Evolutionary conservation across 2,329 filamentous ascomycete species (phyloP).

Genomic region (Thelonectria olida): DNA sequence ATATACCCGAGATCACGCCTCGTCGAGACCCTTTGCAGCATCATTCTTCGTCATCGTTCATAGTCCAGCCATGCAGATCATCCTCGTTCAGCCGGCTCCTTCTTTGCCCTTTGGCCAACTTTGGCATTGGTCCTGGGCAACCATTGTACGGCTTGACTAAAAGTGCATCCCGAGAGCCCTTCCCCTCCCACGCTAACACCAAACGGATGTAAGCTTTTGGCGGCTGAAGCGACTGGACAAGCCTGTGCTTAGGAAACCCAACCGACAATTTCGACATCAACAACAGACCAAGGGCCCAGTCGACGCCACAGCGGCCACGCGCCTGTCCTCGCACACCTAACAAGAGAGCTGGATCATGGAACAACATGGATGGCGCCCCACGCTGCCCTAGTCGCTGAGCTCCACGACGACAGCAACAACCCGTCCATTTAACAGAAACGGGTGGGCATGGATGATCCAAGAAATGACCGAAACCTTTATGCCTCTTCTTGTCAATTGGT

Average conservation of each 20-base stretch:
- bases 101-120: not conserved
- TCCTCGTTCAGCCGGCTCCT: not conserved
- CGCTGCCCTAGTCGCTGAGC: constrained; percentile 13
- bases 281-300: constrained; percentile 12
- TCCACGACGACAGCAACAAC: constrained; percentile 13
- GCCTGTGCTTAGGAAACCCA: constrained; percentile 5
- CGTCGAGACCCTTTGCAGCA: constrained; percentile 2
- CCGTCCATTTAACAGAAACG: constrained; percentile 26
- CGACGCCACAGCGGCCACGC: constrained; percentile 20
- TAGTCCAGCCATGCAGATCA: constrained; percentile 7
- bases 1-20: constrained; percentile 6
- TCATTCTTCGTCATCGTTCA: constrained; percentile 15
- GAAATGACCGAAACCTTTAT: constrained; percentile 18
- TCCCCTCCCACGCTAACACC: constrained; percentile 18
- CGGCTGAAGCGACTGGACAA: constrained; percentile 24
- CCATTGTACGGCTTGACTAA: constrained; percentile 4
- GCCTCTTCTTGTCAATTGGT: constrained; percentile 10
- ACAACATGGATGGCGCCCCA: constrained; percentile 17
- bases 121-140: not conserved
- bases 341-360: not conserved
- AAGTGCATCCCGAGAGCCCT: constrained; percentile 11
- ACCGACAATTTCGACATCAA: constrained; percentile 12
- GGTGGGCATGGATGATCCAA: constrained; percentile 12
- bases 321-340: constrained; percentile 5
- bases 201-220: constrained; percentile 25